These are phyloP conservation scores for Hyphopichia khmerensis DNA, from an alignment of 1,139 yeast species.

Conservation along the genomic window DNA sequence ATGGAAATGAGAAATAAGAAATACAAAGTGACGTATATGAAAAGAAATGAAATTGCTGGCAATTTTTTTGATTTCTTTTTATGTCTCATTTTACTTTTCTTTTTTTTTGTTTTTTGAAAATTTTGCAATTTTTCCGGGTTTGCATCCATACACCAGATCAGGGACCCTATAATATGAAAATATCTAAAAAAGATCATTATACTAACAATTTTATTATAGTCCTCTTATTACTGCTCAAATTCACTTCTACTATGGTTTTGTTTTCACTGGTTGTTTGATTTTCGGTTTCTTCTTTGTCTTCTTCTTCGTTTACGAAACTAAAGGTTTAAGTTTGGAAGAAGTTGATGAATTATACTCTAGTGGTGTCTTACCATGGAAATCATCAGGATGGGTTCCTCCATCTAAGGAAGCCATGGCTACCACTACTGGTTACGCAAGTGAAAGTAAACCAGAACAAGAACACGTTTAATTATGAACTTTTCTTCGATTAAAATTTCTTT, in stretches of 20 bases:
- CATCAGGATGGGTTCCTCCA: conserved; percentile 44
- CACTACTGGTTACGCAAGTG: conserved; percentile 26
- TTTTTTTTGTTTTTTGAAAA: background rate
- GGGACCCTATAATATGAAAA: too few species aligned
- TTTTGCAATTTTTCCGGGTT: background rate
- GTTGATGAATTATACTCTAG: conserved; percentile 62
- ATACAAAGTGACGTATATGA: background rate
- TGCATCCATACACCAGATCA: background rate
- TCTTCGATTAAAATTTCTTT: background rate
- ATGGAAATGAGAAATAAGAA: too few species aligned
- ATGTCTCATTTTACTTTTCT: too few species aligned
- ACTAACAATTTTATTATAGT: background rate
- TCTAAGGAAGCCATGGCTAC: conserved; percentile 28
- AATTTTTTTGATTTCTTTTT: background rate
- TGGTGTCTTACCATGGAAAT: conserved; percentile 46
- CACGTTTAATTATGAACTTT: background rate
- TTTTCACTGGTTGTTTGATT: conserved; percentile 67
- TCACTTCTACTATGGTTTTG: conserved; percentile 62
- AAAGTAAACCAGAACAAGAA: conserved; percentile 24
- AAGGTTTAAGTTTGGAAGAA: conserved; percentile 65
- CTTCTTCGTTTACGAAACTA: conserved; percentile 63
- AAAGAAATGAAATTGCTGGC: background rate
- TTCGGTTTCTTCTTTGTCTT: conserved; percentile 55
- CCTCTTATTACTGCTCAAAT: conserved; percentile 59
- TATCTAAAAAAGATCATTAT: background rate